A percentile compares a stretch with the other conserved stretches of the same genome.
phyloP scores from a whole-genome alignment of 192 early-diverging fungal species.

The Chytriomyces confervae region DNA sequence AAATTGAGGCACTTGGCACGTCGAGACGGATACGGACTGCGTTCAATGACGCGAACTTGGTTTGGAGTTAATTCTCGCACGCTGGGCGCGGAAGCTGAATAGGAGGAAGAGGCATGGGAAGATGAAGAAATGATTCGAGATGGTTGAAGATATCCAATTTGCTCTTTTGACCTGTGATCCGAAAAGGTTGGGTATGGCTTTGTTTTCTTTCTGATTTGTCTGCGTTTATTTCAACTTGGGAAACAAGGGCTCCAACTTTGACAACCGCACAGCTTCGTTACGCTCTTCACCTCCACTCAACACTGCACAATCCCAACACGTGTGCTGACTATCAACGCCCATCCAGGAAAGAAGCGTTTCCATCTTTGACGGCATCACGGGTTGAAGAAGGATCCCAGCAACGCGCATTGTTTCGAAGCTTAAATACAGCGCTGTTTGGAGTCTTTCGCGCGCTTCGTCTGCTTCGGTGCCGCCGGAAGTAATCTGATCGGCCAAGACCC shows the following conservation, averaged over 20 bases:
- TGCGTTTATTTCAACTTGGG: slow-evolving; percentile 17
- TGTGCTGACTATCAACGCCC: slow-evolving; percentile 59
- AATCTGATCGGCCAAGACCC: slow-evolving; percentile 67
- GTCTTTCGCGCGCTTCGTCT: slow-evolving; percentile 38
- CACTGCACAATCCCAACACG: slow-evolving; percentile 62
- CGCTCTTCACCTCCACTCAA: slow-evolving; percentile 20
- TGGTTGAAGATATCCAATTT: too few species aligned
- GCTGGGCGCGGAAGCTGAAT: too few species aligned
- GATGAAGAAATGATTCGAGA: too few species aligned
- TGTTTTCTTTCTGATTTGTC: too few species aligned
- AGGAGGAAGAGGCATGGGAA: too few species aligned
- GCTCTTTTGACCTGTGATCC: too few species aligned
- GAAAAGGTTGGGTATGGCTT: too few species aligned
- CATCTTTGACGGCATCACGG: slow-evolving; percentile 85
- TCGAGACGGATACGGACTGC: too few species aligned
- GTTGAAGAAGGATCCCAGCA: slow-evolving; percentile 76
- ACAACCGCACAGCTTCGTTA: not conserved
- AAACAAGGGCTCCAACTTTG: slow-evolving; percentile 7
- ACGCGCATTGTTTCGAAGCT: slow-evolving; percentile 77
- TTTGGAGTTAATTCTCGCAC: too few species aligned
- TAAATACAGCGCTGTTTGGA: slow-evolving; percentile 74
- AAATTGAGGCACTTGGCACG: too few species aligned
- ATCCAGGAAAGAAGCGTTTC: slow-evolving; percentile 69
- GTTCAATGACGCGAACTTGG: too few species aligned
- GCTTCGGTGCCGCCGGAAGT: slow-evolving; percentile 5